phyloP scores from a whole-genome alignment of 2,329 filamentous ascomycete genomes.

The Arthrobotrys sphaeroides region DNA sequence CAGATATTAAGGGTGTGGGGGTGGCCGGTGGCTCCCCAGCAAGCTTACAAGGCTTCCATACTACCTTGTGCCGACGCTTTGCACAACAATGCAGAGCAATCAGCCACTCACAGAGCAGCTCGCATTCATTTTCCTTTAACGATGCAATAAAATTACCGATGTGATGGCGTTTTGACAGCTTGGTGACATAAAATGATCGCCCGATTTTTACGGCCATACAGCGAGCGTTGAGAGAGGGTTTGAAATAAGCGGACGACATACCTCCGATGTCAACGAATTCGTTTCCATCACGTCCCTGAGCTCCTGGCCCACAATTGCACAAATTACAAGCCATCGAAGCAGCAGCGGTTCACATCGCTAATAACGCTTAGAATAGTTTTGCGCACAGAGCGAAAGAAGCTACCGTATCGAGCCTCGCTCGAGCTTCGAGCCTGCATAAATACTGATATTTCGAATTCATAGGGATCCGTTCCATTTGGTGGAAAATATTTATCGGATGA shows the following conservation, averaged over 20 bases:
- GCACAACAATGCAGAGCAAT: background rate
- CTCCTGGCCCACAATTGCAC: background rate
- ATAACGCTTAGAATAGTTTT: background rate
- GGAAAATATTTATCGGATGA: background rate
- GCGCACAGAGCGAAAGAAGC: background rate
- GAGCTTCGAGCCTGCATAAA: background rate
- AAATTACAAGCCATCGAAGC: too few species aligned
- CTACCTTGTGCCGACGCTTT: too few species aligned
- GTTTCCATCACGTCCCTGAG: background rate
- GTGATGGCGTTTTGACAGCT: constrained; percentile 36
- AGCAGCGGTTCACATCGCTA: background rate
- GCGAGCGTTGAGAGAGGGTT: background rate
- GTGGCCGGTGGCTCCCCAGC: background rate
- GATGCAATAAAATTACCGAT: constrained; percentile 7
- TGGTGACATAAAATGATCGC: constrained; percentile 7
- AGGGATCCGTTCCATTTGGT: background rate
- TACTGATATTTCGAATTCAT: too few species aligned
- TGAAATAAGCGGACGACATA: too few species aligned
- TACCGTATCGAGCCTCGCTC: background rate
- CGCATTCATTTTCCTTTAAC: background rate
- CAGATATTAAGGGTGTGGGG: constrained; percentile 33
- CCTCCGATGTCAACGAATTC: background rate
- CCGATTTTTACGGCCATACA: background rate
- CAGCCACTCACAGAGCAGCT: constrained; percentile 1
- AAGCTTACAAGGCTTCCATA: background rate